A percentile compares a stretch with the other conserved stretches of the same genome.
These are phyloP conservation scores for Eurotiales sp. DNA, from an alignment of 2,329 filamentous ascomycete species.

Conservation along the genomic window DNA sequence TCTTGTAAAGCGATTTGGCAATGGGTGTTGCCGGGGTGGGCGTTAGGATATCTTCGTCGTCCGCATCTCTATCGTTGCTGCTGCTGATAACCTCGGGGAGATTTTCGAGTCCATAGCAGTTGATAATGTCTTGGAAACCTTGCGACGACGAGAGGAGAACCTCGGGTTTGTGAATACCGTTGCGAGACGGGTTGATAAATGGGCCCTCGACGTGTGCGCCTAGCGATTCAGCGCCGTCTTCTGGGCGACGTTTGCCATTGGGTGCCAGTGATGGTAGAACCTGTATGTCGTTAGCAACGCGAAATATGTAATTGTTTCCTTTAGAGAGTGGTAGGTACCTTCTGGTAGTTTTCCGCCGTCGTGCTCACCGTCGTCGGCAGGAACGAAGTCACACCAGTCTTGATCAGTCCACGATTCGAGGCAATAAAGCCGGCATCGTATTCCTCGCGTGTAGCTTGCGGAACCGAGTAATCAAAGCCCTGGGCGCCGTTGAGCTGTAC, in stretches of 20 bases:
- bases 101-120: constrained; percentile 64
- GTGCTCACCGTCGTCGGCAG: constrained; percentile 76
- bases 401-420: constrained; percentile 67
- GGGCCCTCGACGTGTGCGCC: constrained; percentile 90
- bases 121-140: constrained; percentile 55
- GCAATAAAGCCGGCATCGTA: constrained; percentile 70
- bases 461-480: constrained; percentile 86
- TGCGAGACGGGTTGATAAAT: constrained; percentile 77
- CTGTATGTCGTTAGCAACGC: too few relatives aligned
- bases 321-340: too few relatives aligned
- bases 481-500: constrained; percentile 89
- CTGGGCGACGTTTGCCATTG: constrained; percentile 59
- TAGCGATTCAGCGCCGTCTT: constrained; percentile 76
- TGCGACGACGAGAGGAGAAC: constrained; percentile 63
- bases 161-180: constrained; percentile 76
- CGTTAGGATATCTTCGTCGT: constrained; percentile 30
- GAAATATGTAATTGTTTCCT: too few relatives aligned
- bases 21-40: constrained; percentile 8
- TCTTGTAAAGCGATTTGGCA: constrained; percentile 8
- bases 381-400: constrained; percentile 84
- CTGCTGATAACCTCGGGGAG: constrained; percentile 35
- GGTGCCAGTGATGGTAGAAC: constrained; percentile 73
- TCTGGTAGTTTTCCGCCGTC: constrained; percentile 73
- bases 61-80: not conserved
- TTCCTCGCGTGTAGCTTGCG: constrained; percentile 59